These are phyloP conservation scores for Spathaspora girioi DNA, from an alignment of 805 yeast species.

Conservation along the genomic window DNA sequence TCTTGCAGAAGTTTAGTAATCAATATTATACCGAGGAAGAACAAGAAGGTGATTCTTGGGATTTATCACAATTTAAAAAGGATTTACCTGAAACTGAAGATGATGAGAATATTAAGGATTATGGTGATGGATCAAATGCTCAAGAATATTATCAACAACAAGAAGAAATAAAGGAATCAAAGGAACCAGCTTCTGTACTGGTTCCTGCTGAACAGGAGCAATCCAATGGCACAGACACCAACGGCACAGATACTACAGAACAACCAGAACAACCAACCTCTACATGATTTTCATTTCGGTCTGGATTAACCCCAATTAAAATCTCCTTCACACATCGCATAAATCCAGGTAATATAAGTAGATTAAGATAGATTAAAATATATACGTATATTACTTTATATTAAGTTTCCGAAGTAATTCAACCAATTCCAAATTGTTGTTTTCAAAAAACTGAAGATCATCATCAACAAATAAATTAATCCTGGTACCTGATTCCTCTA, in stretches of 20 bases:
- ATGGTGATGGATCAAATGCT: constrained; percentile 61
- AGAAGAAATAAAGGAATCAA: constrained; percentile 1
- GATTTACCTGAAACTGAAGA: constrained; percentile 49
- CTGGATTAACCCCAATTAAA: neutral
- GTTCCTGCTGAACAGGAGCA: neutral
- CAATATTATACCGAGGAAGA: constrained; percentile 52
- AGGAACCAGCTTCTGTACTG: no score
- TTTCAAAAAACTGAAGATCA: constrained; percentile 30
- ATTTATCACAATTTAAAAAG: constrained; percentile 54
- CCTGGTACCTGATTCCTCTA: constrained; percentile 26
- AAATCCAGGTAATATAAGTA: neutral
- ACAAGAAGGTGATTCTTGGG: constrained; percentile 52
- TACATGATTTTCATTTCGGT: constrained; percentile 1
- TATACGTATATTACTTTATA: neutral
- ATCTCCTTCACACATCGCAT: neutral
- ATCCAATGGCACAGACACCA: neutral
- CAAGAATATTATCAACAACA: constrained; percentile 18
- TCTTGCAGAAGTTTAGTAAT: constrained; percentile 57
- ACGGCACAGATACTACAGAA: neutral
- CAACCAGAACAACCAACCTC: neutral
- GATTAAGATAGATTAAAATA: neutral
- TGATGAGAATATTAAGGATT: constrained; percentile 54
- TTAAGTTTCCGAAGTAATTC: constrained; percentile 5
- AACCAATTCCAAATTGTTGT: constrained; percentile 10
- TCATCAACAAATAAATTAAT: constrained; percentile 30